These are phyloP conservation scores for Cystobasidium onofrii DNA, from an alignment of 768 basidiomycete species.

Conservation along the genomic window DNA sequence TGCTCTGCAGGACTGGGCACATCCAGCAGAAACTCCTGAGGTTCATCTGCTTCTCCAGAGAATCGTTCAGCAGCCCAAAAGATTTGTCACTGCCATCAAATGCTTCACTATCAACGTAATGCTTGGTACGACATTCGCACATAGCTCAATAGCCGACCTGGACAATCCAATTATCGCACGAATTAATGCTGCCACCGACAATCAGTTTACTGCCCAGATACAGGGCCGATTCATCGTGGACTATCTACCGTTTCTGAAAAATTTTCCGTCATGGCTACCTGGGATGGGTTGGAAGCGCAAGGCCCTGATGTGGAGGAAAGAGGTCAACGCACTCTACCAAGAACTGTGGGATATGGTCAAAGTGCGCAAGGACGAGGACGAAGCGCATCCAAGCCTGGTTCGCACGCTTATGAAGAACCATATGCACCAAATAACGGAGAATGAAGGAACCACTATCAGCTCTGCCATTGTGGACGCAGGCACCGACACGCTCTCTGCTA, in stretches of 20 bases:
- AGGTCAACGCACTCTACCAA: neutral
- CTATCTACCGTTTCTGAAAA: neutral
- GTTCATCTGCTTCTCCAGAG: neutral
- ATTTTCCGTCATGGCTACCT: neutral
- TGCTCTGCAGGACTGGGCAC: neutral
- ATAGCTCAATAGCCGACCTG: neutral
- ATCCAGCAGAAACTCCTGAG: neutral
- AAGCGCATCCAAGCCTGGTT: neutral
- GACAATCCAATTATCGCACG: neutral
- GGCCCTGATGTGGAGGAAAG: neutral
- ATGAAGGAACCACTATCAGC: neutral
- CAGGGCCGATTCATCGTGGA: neutral
- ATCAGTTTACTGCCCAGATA: neutral
- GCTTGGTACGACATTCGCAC: neutral
- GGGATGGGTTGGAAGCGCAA: neutral
- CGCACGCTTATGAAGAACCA: neutral
- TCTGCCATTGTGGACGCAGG: neutral
- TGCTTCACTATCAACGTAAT: constrained; percentile 2
- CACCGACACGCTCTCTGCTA: neutral
- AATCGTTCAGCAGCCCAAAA: neutral
- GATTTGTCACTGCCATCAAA: neutral
- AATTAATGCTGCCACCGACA: neutral
- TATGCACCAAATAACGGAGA: neutral
- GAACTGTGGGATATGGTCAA: neutral
- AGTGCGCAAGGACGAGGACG: neutral